phyloP scores from a whole-genome alignment of 768 basidiomycete species.

The Boletus sp. region DNA sequence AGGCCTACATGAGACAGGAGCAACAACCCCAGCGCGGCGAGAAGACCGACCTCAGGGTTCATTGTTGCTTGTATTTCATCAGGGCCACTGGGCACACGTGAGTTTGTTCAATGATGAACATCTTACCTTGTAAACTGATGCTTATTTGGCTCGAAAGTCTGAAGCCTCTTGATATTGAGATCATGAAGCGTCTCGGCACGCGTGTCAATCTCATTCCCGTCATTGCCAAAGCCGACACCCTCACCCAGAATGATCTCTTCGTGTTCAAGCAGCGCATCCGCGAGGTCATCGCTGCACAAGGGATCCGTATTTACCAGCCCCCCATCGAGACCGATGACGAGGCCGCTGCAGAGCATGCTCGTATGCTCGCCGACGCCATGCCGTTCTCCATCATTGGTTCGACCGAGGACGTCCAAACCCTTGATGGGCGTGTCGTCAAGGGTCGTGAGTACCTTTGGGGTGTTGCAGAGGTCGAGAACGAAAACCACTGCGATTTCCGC shows the following conservation, averaged over 20 bases:
- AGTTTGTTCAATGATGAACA: constrained; percentile 30
- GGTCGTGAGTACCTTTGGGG: constrained; percentile 99
- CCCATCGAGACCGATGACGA: constrained; percentile 90
- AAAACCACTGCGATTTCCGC: constrained; percentile 99
- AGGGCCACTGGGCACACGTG: constrained; percentile 95
- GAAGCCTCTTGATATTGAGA: constrained; percentile 98
- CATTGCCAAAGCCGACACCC: constrained; percentile 95
- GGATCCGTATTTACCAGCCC: constrained; percentile 93
- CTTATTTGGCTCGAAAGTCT: constrained; percentile 42
- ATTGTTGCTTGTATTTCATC: constrained; percentile 97
- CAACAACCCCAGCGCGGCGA: constrained; percentile 95
- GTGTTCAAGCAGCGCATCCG: constrained; percentile 94
- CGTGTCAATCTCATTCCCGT: constrained; percentile 98
- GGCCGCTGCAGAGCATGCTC: constrained; percentile 83
- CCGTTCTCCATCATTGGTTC: constrained; percentile 99
- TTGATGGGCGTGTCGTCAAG: constrained; percentile 91
- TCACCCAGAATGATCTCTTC: constrained; percentile 90
- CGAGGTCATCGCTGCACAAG: constrained; percentile 86
- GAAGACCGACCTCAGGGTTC: constrained; percentile 93
- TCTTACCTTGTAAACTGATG: neutral
- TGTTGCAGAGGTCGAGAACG: constrained; percentile 99
- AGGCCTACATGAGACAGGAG: constrained; percentile 96
- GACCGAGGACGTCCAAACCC: constrained; percentile 89
- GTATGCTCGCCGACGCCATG: constrained; percentile 84
- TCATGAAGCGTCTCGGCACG: constrained; percentile 98